Evolutionary conservation across 352 stramenopile genomes (phyloP).

Genomic region (Pythium insidiosum): DNA sequence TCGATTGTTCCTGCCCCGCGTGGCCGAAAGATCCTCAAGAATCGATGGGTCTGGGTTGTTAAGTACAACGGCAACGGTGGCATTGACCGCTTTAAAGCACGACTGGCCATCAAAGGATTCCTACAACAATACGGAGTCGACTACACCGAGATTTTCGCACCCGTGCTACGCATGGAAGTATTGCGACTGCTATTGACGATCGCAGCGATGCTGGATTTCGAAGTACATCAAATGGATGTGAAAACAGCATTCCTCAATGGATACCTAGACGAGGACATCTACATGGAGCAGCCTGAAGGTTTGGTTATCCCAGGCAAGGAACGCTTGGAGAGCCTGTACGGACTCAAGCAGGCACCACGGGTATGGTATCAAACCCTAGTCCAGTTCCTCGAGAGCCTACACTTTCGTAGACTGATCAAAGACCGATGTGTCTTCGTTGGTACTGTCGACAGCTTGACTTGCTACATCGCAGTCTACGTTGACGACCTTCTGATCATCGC

Average conservation of each 20-base stretch:
- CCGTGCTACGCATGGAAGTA: conserved; percentile 4
- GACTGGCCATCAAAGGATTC: conserved; percentile 5
- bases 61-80: not conserved
- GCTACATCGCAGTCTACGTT: no score
- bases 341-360: no score
- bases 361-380: no score
- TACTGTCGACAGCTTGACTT: no score
- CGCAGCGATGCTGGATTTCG: conserved; percentile 7
- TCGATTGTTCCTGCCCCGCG: not conserved
- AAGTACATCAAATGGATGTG: conserved; percentile 22
- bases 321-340: no score
- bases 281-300: conserved; percentile 15
- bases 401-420: no score
- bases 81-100: no score
- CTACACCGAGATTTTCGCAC: conserved; percentile 2
- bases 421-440: no score
- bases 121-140: not conserved
- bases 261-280: conserved; percentile 11
- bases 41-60: conserved; percentile 6
- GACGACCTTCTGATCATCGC: no score
- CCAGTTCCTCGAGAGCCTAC: no score
- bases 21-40: not conserved
- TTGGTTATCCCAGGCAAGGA: no score
- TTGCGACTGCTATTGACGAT: conserved; percentile 4
- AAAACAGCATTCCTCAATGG: conserved; percentile 18